These are phyloP conservation scores for Boletus speciosus DNA, from an alignment of 768 basidiomycete genomes.

Conservation along the genomic window DNA sequence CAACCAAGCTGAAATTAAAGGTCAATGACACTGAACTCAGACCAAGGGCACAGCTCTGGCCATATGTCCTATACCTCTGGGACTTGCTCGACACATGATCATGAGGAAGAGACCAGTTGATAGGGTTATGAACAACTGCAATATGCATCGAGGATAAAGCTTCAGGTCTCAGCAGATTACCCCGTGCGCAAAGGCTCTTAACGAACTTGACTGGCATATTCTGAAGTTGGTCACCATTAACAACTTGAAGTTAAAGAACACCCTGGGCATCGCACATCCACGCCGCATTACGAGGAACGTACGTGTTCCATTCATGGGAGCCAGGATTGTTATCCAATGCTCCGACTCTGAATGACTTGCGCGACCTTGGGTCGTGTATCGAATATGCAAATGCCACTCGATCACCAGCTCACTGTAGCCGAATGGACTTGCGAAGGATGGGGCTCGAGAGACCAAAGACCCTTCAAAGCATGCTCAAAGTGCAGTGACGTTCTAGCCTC, in stretches of 20 bases:
- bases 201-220: not conserved
- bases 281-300: not conserved
- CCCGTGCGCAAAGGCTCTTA: no score
- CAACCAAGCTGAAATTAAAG: not conserved
- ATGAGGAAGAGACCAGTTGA: not conserved
- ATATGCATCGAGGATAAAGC: not conserved
- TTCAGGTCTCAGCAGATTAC: not conserved
- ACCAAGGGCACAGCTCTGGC: not conserved
- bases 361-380: not conserved
- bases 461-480: not conserved
- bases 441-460: not conserved
- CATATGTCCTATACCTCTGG: not conserved
- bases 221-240: not conserved
- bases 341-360: not conserved
- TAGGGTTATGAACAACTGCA: not conserved
- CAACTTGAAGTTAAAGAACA: not conserved
- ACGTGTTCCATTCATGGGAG: slow-evolving; percentile 4
- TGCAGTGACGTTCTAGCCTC: slow-evolving; percentile 13
- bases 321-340: not conserved
- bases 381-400: not conserved
- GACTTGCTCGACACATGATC: not conserved
- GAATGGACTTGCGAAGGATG: not conserved
- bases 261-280: slow-evolving; percentile 1
- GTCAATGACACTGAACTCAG: not conserved
- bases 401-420: not conserved